Conservation (phyloP, 345 rosid genomes). For the Aquilaria malaccensis region DNA sequence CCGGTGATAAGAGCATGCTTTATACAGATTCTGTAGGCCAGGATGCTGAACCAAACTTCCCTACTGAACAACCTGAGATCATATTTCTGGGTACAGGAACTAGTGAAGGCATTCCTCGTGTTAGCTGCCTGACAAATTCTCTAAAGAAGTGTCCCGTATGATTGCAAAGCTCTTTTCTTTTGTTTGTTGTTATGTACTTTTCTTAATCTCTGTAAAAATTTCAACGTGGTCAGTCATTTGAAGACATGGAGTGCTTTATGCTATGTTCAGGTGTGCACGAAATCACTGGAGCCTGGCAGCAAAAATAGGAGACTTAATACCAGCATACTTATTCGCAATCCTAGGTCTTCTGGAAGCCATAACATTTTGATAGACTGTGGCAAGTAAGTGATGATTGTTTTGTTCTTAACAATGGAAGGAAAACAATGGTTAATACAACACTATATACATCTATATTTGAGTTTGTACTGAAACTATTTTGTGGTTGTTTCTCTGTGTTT, state of each 20-base stretch:
- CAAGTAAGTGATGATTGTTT: conserved; percentile 54
- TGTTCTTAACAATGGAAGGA: too few relatives aligned
- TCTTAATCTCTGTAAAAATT: background rate
- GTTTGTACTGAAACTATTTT: too few relatives aligned
- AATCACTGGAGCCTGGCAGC: conserved; percentile 69
- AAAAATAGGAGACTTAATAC: conserved; percentile 81
- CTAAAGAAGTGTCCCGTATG: conserved; percentile 70
- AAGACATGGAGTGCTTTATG: conserved; percentile 11
- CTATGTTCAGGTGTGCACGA: conserved; percentile 59
- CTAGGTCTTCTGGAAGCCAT: conserved; percentile 36
- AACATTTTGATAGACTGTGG: conserved; percentile 84
- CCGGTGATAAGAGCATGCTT: conserved; percentile 10
- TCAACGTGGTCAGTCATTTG: conserved; percentile 5
- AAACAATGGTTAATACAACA: too few relatives aligned
- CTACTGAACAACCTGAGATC: conserved; percentile 51
- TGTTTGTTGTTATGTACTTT: conserved; percentile 4
- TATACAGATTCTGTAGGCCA: conserved; percentile 34
- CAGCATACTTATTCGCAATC: conserved; percentile 58
- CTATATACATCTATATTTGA: too few relatives aligned
- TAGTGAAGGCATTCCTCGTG: conserved; percentile 94
- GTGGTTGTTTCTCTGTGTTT: too few relatives aligned
- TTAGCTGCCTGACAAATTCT: conserved; percentile 87
- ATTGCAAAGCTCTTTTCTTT: background rate
- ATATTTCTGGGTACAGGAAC: conserved; percentile 88
- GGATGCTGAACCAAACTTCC: conserved; percentile 19